A percentile compares a stretch with the other conserved stretches of the same genome.
These are phyloP conservation scores for Salix purpurea DNA, from an alignment of 345 rosid genomes.

Conservation along the genomic window DNA sequence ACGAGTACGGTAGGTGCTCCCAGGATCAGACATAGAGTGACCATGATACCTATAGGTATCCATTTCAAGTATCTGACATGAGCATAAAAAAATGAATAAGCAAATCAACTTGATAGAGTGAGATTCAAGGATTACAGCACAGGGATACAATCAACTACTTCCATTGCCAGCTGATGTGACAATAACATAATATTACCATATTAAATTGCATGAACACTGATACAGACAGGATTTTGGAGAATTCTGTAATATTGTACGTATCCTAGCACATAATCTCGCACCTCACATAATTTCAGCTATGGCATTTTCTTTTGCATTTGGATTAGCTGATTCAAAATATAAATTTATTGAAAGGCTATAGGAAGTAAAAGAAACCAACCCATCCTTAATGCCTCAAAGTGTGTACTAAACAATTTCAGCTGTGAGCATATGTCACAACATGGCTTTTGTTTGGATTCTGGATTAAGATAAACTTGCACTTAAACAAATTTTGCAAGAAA, in stretches of 20 bases:
- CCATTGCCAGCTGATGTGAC: background rate
- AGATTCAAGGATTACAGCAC: background rate
- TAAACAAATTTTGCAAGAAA: too few species aligned
- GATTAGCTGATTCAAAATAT: too few species aligned
- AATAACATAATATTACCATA: background rate
- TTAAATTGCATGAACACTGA: background rate
- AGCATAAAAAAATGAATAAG: constrained; percentile 9
- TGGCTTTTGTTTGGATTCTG: background rate
- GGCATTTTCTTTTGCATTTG: too few species aligned
- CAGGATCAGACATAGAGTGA: constrained; percentile 99
- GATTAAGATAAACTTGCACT: too few species aligned
- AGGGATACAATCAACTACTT: background rate
- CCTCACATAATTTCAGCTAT: background rate
- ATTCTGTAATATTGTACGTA: background rate
- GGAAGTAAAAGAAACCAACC: too few species aligned
- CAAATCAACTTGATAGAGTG: background rate
- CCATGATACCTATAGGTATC: constrained; percentile 99
- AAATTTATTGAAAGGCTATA: too few species aligned
- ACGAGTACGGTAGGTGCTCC: constrained; percentile 98
- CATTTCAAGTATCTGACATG: constrained; percentile 89
- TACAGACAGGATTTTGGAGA: background rate
- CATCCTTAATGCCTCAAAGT: too few species aligned
- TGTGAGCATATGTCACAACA: background rate
- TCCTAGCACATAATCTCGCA: background rate
- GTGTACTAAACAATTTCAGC: background rate